A percentile compares a stretch with the other conserved stretches of the same genome.
Evolutionary conservation across 768 basidiomycete species (phyloP).

Genomic region (Russula olivacea): DNA sequence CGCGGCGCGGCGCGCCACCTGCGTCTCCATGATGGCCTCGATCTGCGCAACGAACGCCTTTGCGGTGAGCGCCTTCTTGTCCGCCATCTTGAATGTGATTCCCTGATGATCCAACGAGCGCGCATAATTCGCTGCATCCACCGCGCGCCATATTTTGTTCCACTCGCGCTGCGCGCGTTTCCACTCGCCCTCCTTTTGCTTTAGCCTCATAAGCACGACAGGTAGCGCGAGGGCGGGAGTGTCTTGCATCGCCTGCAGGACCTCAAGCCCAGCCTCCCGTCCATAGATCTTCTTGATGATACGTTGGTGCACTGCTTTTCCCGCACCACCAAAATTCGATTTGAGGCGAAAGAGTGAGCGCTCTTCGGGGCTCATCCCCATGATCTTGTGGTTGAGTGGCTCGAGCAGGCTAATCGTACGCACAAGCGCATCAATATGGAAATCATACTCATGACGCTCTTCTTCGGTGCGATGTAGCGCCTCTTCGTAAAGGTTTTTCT

Average conservation of each 20-base stretch:
- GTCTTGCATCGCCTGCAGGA: slow-evolving; percentile 88
- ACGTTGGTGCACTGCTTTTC: slow-evolving; percentile 85
- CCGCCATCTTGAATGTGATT: slow-evolving; percentile 80
- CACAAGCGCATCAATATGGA: slow-evolving; percentile 92
- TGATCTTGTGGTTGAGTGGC: slow-evolving; percentile 84
- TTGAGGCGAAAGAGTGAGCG: slow-evolving; percentile 78
- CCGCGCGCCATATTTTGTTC: slow-evolving; percentile 98
- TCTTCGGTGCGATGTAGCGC: slow-evolving; percentile 95
- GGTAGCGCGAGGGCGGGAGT: slow-evolving; percentile 83
- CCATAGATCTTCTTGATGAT: slow-evolving; percentile 98
- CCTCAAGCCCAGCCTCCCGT: slow-evolving; percentile 72
- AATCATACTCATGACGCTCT: slow-evolving; percentile 98
- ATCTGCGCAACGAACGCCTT: slow-evolving; percentile 80
- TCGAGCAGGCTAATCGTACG: slow-evolving; percentile 89
- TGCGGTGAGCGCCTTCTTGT: slow-evolving; percentile 76
- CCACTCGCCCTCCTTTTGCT: slow-evolving; percentile 98
- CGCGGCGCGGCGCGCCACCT: slow-evolving; percentile 66
- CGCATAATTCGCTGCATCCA: slow-evolving; percentile 88
- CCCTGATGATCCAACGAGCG: slow-evolving; percentile 93
- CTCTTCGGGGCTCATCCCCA: slow-evolving; percentile 72
- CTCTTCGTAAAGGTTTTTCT: slow-evolving; percentile 96
- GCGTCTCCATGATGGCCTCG: slow-evolving; percentile 77
- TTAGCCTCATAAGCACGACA: slow-evolving; percentile 80
- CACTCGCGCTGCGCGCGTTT: slow-evolving; percentile 94
- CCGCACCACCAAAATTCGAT: slow-evolving; percentile 76